Base-by-base conservation (phyloP, 1,284 basidiomycete species). In the Cystobasidiaceae sp. region DNA sequence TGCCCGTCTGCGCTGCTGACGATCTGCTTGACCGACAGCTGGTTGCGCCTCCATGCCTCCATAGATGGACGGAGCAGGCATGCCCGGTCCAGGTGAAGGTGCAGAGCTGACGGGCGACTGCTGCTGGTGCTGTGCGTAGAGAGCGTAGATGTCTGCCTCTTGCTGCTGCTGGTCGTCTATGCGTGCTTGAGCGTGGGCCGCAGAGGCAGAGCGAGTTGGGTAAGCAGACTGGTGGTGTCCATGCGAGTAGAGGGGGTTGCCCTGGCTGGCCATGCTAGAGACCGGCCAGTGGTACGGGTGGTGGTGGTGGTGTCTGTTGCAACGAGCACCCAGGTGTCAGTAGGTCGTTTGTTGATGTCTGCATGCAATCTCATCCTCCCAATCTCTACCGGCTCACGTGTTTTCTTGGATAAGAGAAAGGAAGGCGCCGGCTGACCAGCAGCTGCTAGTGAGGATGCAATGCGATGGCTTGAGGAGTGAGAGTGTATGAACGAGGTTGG, bases 81-180 rank as follows among this genome's bases (percentile, higher is more conserved):
- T 15, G 21, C 32, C 28, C n/a, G 37, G 8, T 11, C 32, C 39
- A 17, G 32, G 39, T n/a, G 54, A 43, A 1, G 37, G 13, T 17
- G 13, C 27, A 44, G 37, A 17, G 8, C 23, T 41, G 27, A 17
- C 28, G n/a, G 37, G 54, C 15, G 37, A 43, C 19, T n/a, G n/a
- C n/a, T n/a, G n/a, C n/a, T n/a, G n/a, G n/a, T n/a, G n/a, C n/a
- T 28, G 39, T 13, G 54, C 54, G 25, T 56, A 56, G 54, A 25
- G 28, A 34, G 54, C 54, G 37, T 56, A 56, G 37, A 56, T 56
- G 28, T 56, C 41, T 43, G 37, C 27, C 23, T 56, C 37, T 30
- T 43, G 17, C 4, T 21, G 11, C 37, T 5, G 39, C 41, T 56
- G 54, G 28, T 56, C 39, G 6, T 44, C 19, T 23, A 27, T 23